These are phyloP conservation scores for Phytophthora europaea DNA, from an alignment of 352 stramenopile genomes.

Conservation along the genomic window DNA sequence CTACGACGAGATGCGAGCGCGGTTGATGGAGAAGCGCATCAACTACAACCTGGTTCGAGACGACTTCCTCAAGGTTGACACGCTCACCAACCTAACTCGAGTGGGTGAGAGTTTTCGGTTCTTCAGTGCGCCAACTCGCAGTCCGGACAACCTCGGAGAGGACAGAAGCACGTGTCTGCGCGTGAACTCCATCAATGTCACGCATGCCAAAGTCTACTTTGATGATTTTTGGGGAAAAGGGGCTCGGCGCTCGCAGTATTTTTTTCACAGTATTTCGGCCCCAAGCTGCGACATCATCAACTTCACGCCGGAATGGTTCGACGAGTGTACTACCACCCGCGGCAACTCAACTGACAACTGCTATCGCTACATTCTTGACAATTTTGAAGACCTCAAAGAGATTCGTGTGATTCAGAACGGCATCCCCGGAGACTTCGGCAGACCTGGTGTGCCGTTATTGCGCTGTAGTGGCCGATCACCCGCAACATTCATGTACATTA, in stretches of 20 bases:
- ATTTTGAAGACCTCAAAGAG: slow-evolving; percentile 50
- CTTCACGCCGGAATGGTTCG: slow-evolving; percentile 47
- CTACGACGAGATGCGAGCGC: slow-evolving; percentile 57
- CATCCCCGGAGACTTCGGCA: slow-evolving; percentile 52
- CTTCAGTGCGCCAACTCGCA: slow-evolving; percentile 46
- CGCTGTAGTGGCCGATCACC: slow-evolving; percentile 56
- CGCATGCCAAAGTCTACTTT: slow-evolving; percentile 41
- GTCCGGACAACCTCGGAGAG: slow-evolving; percentile 41
- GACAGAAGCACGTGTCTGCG: slow-evolving; percentile 56
- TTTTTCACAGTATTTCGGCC: slow-evolving; percentile 58
- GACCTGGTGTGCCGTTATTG: slow-evolving; percentile 55
- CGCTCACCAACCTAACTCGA: slow-evolving; percentile 39
- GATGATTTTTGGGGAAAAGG: slow-evolving; percentile 59
- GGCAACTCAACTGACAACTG: slow-evolving; percentile 43
- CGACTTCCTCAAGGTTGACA: slow-evolving; percentile 43
- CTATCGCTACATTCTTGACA: slow-evolving; percentile 63
- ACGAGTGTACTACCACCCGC: slow-evolving; percentile 42
- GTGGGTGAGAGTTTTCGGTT: slow-evolving; percentile 49
- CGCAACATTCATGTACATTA: slow-evolving; percentile 59
- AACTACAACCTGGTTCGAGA: slow-evolving; percentile 56
- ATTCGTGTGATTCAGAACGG: slow-evolving; percentile 50
- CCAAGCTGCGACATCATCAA: slow-evolving; percentile 56
- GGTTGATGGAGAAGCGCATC: slow-evolving; percentile 45
- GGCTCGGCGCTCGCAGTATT: slow-evolving; percentile 45
- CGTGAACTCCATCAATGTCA: slow-evolving; percentile 56